phyloP scores from a whole-genome alignment of 2,329 filamentous ascomycete species.

The Colletotrichum cereale region DNA sequence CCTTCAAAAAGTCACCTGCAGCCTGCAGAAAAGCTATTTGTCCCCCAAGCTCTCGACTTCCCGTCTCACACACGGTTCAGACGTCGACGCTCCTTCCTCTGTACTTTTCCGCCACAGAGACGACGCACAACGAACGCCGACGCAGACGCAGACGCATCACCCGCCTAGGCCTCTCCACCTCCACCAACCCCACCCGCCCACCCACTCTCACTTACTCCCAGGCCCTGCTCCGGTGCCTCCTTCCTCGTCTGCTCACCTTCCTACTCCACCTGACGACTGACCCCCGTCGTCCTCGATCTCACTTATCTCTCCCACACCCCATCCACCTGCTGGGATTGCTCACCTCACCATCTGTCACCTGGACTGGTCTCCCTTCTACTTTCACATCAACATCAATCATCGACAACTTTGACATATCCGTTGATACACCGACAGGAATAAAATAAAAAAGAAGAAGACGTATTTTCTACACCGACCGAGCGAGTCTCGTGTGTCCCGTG shows the following conservation, averaged over 20 bases:
- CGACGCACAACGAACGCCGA: slow-evolving; percentile 18
- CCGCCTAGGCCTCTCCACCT: slow-evolving; percentile 33
- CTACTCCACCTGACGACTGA: slow-evolving; percentile 37
- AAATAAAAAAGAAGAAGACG: not conserved
- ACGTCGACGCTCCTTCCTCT: slow-evolving; percentile 11
- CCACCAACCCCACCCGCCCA: slow-evolving; percentile 34
- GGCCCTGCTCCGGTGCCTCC: slow-evolving; percentile 23
- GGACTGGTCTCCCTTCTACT: slow-evolving; percentile 9
- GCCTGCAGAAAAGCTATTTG: slow-evolving; percentile 27
- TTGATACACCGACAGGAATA: not conserved
- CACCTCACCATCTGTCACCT: slow-evolving; percentile 14
- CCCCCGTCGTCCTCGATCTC: slow-evolving; percentile 33
- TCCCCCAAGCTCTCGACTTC: slow-evolving; percentile 25
- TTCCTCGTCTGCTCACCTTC: slow-evolving; percentile 39
- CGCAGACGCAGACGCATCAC: slow-evolving; percentile 32
- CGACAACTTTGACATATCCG: slow-evolving; percentile 55
- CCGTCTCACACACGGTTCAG: slow-evolving; percentile 26
- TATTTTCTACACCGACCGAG: slow-evolving; percentile 27
- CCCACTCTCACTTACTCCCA: slow-evolving; percentile 6
- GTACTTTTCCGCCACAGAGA: slow-evolving; percentile 21
- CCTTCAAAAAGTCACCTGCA: slow-evolving; percentile 34
- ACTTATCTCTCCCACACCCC: slow-evolving; percentile 37
- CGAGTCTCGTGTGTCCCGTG: slow-evolving; percentile 38
- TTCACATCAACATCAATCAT: slow-evolving; percentile 42
- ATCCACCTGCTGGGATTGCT: slow-evolving; percentile 5